Base-by-base conservation (phyloP, 805 yeast species). In the Maudiozyma serrabonitensis region DNA sequence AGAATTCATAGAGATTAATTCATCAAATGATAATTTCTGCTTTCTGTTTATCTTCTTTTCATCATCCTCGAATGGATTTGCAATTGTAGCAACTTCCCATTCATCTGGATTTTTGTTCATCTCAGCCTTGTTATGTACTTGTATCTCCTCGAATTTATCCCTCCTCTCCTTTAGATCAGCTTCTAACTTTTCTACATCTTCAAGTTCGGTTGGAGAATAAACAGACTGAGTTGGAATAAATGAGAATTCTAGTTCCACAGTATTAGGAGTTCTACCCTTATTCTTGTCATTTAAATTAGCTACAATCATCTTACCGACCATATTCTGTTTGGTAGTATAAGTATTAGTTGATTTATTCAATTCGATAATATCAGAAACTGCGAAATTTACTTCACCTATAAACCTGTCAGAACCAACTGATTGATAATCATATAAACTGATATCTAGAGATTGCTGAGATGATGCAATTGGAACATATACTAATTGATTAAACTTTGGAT, bases 381-480 rank as follows among this genome's bases (percentile, higher is more conserved):
- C 68, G 23, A 83, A 64, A 25, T 76, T 73, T 34, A 78, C 72
- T 3, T 75, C 64, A 13, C 93, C 95, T 55, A 86, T 69, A 1
- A 76, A 59, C 58, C 89, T 75, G 63, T 84, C 89, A 50, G 76
- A 77, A 28, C 79, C 80, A 32, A 76, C 72, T 19, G 73, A 71
- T 63, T 85, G 88, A 45, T 78, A 81, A 66, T 86, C 93, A 76
- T 77, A 75, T 47, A 82, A 69, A 50, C 79, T 79, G 39, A 86
- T 60, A 31, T 75, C 67, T 48, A 82, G 64, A 52, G 73, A 79
- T 63, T 84, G 88, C 57, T 75, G 76, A 54, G 75, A 79, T 46
- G 82, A 78, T 18, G 73, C 63, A 35, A 85, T 69, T 5, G 93
- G 86, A 45, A 84, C 59, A 60, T 76, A 85, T 37, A 72, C 68